phyloP scores from a whole-genome alignment of 164 flowering plant species.

The Magnolia sinica region DNA sequence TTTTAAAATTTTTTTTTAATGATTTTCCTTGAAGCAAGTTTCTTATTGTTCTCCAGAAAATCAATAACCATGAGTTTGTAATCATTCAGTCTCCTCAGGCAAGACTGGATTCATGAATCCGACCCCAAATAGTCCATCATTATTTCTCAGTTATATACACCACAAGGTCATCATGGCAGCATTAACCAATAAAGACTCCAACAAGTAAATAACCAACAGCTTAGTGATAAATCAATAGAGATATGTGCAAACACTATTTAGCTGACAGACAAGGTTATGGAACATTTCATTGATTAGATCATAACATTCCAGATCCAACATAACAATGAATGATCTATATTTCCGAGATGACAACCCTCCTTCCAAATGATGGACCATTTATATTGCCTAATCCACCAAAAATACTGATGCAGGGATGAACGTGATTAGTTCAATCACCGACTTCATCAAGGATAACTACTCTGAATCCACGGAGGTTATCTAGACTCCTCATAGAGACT shows the following conservation, averaged over 20 bases:
- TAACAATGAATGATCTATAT: slow-evolving; percentile 95
- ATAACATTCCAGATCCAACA: slow-evolving; percentile 96
- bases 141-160: no score
- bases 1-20: no score
- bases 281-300: slow-evolving; percentile 87
- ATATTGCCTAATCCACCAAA: slow-evolving; percentile 77
- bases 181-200: not conserved
- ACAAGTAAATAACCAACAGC: not conserved
- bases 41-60: no score
- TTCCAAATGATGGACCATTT: slow-evolving; percentile 75
- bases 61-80: not conserved
- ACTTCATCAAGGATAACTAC: no score
- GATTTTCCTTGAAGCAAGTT: no score
- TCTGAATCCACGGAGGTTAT: no score
- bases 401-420: no score
- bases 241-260: no score
- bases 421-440: no score
- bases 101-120: not conserved
- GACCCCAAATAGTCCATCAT: no score
- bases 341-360: slow-evolving; percentile 83
- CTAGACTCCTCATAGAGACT: no score
- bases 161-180: no score
- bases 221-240: not conserved
- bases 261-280: slow-evolving; percentile 17
- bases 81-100: not conserved